Percentiles rank a stretch among this genome's conserved stretches.
Evolutionary conservation across 768 basidiomycete genomes (phyloP).

Genomic region (Macrolepiota albuminosa): DNA sequence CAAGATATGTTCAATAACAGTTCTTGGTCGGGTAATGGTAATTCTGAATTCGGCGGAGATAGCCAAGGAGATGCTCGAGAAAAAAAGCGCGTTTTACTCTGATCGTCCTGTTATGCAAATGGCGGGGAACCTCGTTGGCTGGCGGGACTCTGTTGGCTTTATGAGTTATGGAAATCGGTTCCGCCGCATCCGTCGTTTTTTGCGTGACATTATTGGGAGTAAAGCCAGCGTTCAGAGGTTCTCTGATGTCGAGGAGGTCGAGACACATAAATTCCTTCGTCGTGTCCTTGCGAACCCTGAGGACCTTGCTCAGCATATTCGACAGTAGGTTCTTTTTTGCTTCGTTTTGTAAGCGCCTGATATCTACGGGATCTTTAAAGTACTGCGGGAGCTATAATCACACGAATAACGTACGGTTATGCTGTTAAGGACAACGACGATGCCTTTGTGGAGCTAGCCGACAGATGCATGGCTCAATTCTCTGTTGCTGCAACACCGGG

Average conservation of each 20-base stretch:
- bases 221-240: conserved; percentile 36
- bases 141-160: conserved; percentile 50
- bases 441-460: conserved; percentile 44
- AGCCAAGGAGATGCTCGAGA: conserved; percentile 57
- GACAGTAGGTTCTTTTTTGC: conserved; percentile 30
- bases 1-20: conserved; percentile 53
- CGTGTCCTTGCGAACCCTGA: conserved; percentile 43
- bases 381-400: conserved; percentile 44
- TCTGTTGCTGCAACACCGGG: not conserved
- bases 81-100: conserved; percentile 52
- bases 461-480: not conserved
- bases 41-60: conserved; percentile 46
- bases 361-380: conserved; percentile 19
- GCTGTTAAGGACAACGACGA: conserved; percentile 44
- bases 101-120: conserved; percentile 54
- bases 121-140: conserved; percentile 52
- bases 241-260: conserved; percentile 36
- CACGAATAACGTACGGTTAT: conserved; percentile 51
- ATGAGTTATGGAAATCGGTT: conserved; percentile 49
- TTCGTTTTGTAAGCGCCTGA: not conserved
- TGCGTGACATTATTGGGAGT: conserved; percentile 48
- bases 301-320: conserved; percentile 39
- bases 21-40: conserved; percentile 54
- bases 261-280: conserved; percentile 43
- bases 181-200: conserved; percentile 45